phyloP scores from a whole-genome alignment of 257 asterid genomes.

The Przewalskia tangutica region DNA sequence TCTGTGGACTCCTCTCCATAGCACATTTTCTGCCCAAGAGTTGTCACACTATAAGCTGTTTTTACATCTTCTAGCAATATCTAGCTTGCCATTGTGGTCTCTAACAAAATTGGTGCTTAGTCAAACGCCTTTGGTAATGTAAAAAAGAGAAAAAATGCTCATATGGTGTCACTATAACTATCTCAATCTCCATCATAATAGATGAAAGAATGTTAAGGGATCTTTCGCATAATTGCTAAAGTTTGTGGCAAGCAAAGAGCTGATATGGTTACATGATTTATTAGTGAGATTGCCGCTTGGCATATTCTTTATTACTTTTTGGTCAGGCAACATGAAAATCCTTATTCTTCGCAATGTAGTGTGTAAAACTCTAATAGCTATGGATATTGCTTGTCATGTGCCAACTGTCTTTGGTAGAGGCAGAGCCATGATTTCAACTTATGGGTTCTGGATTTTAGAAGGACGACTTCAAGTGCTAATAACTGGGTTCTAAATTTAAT shows the following conservation, averaged over 20 bases:
- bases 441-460: no score
- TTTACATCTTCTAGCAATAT: not conserved
- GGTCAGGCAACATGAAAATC: not conserved
- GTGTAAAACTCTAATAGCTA: not conserved
- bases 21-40: not conserved
- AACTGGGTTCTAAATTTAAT: no score
- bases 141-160: not conserved
- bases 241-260: not conserved
- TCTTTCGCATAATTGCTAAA: not conserved
- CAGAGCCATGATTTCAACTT: no score
- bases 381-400: not conserved
- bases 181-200: not conserved
- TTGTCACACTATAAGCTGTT: not conserved
- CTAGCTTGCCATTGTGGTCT: not conserved
- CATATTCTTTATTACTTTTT: not conserved
- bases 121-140: not conserved
- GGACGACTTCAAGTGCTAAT: no score
- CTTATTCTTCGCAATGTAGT: not conserved
- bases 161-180: not conserved
- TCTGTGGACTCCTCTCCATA: not conserved
- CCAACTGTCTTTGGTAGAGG: not conserved
- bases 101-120: not conserved
- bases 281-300: not conserved
- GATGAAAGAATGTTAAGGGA: not conserved
- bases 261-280: not conserved